Evolutionary conservation across 257 asterid species (phyloP), one percentile per base, ranked within the genome.

Genomic region (Scutellaria barbata): DNA sequence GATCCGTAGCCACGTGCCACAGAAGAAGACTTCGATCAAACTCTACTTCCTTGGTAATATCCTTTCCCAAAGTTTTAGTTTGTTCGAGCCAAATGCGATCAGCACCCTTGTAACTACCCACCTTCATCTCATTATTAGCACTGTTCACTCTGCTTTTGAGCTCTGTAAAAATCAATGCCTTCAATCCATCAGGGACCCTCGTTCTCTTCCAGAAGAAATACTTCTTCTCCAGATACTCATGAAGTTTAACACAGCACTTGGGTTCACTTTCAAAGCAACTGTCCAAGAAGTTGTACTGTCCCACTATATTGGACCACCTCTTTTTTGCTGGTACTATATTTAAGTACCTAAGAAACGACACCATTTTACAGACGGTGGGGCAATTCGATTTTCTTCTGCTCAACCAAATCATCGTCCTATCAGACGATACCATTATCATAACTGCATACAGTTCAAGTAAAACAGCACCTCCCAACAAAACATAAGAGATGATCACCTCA

Each of bases 1-100:
- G 47, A 12, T 80, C 73, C 5, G 84, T 80, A 11, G 84, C 78
- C 8, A 79, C 20, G 69, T 75, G 84, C 81, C 77, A 79, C 8
- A 70, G 30, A 43, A 79, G 72, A 18, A 79, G 7, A 12, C 77
- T 70, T 18, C 74, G 80, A 35, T 70, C 80, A 20, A 79, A 79
- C 63, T 74, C 80, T 2, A 71, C 40, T 22, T 71, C 55, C 0
- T n/a, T n/a, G n/a, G n/a, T n/a, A n/a, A n/a, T n/a, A n/a, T n/a
- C n/a, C n/a, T n/a, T n/a, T n/a, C n/a, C n/a, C n/a, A n/a, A n/a
- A n/a, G n/a, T n/a, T n/a, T n/a, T n/a, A n/a, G n/a, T n/a, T n/a
- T n/a, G n/a, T n/a, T n/a, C n/a, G n/a, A n/a, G n/a, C n/a, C n/a
- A n/a, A n/a, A n/a, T n/a, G n/a, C n/a, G n/a, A n/a, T n/a, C n/a